Evolutionary conservation across 2,329 filamentous ascomycete species (phyloP), one percentile per base, ranked within the genome.

Genomic region (Epichloe uncinata): DNA sequence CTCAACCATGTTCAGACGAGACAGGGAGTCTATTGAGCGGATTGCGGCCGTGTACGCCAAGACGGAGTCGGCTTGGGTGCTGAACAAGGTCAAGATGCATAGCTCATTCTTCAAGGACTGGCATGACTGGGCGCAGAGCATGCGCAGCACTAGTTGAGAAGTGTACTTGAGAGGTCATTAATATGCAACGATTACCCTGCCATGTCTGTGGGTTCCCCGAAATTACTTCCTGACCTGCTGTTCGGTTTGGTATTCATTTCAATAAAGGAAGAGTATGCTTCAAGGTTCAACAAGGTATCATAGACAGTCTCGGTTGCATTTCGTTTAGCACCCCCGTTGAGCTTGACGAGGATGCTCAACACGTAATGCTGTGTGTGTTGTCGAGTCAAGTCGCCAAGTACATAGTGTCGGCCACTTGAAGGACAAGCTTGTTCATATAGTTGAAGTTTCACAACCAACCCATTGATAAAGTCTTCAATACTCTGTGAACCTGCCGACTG

Each of bases 51-150:
- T 85, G n/a, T 88, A 89, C 66, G 73, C 72, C 2, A 69, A 74
- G 55, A 82, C 81, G 13, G 74, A 82, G 65, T 59, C 60, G 45
- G 58, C 69, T 44, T 84, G 81, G 73, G 71, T 82, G 52, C 66
- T 75, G 56, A 76, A 76, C 35, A 73, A 74, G 59, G 73, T 73
- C 42, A 77, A 74, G 64, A 71, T 86, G 44, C 81, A 83, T 65
- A 73, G 75, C 20, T 72, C 72, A 0, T 84, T 88, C 65, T 85
- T 87, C 57, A 72, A 73, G 2, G 83, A 87, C 53, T 88, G 83
- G 82, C 73, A 81, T 55, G 86, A 87, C 60, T 89, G 85, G 85
- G 81, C 75, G 60, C 72, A 75, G 62, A 74, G 71, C 67, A 72
- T 58, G 69, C 69, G 35, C 11, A 45, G n/a, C 22, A 20, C 15